These are phyloP conservation scores for Geotrichum carabidarum DNA, from an alignment of 1,139 yeast species.

Conservation along the genomic window DNA sequence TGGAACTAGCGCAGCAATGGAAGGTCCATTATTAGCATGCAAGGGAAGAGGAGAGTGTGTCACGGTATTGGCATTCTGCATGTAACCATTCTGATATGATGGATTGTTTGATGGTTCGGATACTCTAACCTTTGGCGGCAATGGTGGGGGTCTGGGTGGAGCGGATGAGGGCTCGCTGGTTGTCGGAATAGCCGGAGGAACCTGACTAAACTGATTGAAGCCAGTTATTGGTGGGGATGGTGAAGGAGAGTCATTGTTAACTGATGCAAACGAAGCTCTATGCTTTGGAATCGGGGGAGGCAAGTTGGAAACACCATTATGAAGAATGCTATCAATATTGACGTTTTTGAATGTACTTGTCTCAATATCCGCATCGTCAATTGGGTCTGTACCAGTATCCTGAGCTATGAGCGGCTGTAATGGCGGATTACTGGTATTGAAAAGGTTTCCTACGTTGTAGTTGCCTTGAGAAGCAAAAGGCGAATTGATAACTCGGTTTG, in stretches of 20 bases:
- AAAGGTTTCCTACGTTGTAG: slow-evolving; percentile 18
- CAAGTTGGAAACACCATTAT: slow-evolving; percentile 36
- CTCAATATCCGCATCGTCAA: slow-evolving; percentile 35
- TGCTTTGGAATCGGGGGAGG: slow-evolving; percentile 22
- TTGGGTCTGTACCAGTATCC: slow-evolving; percentile 22
- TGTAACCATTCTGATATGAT: background rate
- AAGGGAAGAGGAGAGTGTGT: slow-evolving; percentile 10
- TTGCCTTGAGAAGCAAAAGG: slow-evolving; percentile 16
- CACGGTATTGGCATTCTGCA: background rate
- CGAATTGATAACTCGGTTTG: slow-evolving; percentile 7
- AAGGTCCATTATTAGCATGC: slow-evolving; percentile 9
- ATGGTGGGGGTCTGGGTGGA: slow-evolving; percentile 16
- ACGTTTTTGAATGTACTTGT: slow-evolving; percentile 37
- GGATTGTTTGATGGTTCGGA: background rate
- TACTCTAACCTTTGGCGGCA: slow-evolving; percentile 17
- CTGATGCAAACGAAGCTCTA: slow-evolving; percentile 10
- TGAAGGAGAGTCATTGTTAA: slow-evolving; percentile 8
- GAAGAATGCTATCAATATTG: slow-evolving; percentile 39
- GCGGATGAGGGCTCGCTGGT: background rate
- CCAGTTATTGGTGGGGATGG: slow-evolving; percentile 13
- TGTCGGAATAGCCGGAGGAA: background rate
- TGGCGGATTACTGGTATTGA: slow-evolving; percentile 7
- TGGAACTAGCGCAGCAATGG: slow-evolving; percentile 12
- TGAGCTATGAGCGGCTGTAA: slow-evolving; percentile 16
- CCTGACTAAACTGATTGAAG: slow-evolving; percentile 7